phyloP scores from a whole-genome alignment of 2,329 filamentous ascomycete genomes.

The Aspergillus aculeatinus region DNA sequence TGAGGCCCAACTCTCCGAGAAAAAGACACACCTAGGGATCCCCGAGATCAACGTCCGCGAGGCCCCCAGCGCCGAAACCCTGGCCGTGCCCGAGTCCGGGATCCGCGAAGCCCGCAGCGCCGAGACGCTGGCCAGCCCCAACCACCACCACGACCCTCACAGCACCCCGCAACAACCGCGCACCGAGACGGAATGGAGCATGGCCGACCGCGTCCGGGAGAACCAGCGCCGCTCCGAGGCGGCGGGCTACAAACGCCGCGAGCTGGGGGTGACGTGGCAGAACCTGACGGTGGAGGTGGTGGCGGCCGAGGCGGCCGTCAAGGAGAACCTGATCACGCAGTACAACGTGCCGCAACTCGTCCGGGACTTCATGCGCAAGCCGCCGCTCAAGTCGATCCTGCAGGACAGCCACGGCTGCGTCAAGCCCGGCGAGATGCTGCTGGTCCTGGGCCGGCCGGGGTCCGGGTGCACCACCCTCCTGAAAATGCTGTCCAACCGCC shows the following conservation, averaged over 20 bases:
- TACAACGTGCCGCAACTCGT: slow-evolving; percentile 54
- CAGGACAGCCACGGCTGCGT: slow-evolving; percentile 65
- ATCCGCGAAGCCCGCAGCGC: too few species aligned
- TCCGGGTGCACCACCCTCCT: slow-evolving; percentile 69
- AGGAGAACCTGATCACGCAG: slow-evolving; percentile 62
- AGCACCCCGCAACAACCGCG: slow-evolving; percentile 11
- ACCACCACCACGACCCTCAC: background rate
- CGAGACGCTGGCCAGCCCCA: too few species aligned
- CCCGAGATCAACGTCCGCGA: slow-evolving; percentile 22
- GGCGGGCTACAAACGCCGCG: slow-evolving; percentile 47
- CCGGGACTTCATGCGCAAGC: slow-evolving; percentile 53
- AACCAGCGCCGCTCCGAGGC: slow-evolving; percentile 43
- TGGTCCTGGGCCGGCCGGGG: slow-evolving; percentile 67
- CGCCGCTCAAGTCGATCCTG: slow-evolving; percentile 62
- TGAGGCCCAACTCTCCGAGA: slow-evolving; percentile 6
- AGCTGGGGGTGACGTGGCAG: slow-evolving; percentile 63
- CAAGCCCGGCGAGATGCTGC: slow-evolving; percentile 70
- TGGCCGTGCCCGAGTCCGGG: slow-evolving; percentile 7
- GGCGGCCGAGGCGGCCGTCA: slow-evolving; percentile 59
- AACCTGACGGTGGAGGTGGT: slow-evolving; percentile 63
- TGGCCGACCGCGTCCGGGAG: slow-evolving; percentile 50
- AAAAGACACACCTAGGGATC: slow-evolving; percentile 15
- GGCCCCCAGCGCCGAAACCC: slow-evolving; percentile 23
- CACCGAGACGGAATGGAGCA: slow-evolving; percentile 44
- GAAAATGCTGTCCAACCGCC: slow-evolving; percentile 65